Conservation (phyloP, 257 asterid genomes). For the Lycium barbarum region DNA sequence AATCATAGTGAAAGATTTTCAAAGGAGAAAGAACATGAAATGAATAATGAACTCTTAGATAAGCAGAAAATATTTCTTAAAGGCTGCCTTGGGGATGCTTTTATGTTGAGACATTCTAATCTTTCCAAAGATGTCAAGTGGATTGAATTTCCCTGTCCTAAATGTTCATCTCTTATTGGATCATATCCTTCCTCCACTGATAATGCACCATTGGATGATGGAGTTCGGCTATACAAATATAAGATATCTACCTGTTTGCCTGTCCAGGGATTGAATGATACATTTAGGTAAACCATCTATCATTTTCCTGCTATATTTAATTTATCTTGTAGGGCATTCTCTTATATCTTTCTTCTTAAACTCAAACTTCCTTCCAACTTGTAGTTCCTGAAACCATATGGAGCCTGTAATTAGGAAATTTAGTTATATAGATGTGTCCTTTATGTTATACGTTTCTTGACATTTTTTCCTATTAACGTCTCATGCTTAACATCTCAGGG, state of each 20-base stretch:
- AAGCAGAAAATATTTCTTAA: conserved; percentile 79
- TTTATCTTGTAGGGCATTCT: neutral
- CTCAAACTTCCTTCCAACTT: neutral
- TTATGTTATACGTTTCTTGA: conserved; percentile 6
- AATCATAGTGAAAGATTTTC: conserved; percentile 40
- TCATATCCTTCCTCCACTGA: conserved; percentile 80
- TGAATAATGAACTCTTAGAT: conserved; percentile 55
- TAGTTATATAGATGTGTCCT: neutral
- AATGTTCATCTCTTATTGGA: conserved; percentile 77
- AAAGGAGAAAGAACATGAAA: conserved; percentile 40
- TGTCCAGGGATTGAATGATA: conserved; percentile 52
- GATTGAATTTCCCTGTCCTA: conserved; percentile 70
- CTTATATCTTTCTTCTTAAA: neutral
- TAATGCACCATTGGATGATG: conserved; percentile 70
- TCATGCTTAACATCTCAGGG: neutral
- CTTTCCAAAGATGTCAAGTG: conserved; percentile 77
- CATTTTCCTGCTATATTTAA: neutral
- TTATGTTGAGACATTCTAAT: conserved; percentile 73
- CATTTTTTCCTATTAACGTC: neutral
- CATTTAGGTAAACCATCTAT: conserved; percentile 59
- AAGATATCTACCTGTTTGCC: conserved; percentile 66
- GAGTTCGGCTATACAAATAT: conserved; percentile 82
- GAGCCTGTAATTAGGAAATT: neutral
- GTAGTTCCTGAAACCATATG: conserved; percentile 13
- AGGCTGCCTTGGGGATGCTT: conserved; percentile 84